Evolutionary conservation across 805 yeast species (phyloP).

Genomic region (Lachancea dasiensis): DNA sequence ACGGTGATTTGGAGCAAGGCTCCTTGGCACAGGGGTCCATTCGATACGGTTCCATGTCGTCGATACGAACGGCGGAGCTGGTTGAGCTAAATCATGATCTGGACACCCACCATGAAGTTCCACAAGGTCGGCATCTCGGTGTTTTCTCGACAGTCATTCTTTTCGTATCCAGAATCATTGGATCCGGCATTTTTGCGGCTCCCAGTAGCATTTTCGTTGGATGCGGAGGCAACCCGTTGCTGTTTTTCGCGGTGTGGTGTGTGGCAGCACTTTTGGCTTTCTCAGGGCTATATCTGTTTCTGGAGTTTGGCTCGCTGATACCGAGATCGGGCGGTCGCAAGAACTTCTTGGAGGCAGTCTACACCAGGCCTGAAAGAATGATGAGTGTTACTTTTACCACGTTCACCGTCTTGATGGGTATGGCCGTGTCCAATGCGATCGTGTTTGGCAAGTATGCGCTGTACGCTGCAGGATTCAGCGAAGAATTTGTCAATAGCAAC

Average conservation of each 20-base stretch:
- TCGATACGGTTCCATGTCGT: constrained; percentile 9
- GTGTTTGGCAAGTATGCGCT: constrained; percentile 58
- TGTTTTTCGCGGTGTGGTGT: constrained; percentile 59
- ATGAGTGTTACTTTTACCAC: constrained; percentile 46
- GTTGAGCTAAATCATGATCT: background rate
- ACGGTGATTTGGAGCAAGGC: constrained; percentile 1
- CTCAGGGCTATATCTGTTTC: constrained; percentile 58
- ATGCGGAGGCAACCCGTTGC: constrained; percentile 58
- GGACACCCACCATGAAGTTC: constrained; percentile 29
- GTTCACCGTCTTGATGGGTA: constrained; percentile 49
- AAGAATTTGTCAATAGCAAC: constrained; percentile 33
- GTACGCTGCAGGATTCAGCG: constrained; percentile 38
- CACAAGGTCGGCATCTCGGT: constrained; percentile 74
- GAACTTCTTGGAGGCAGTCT: constrained; percentile 63
- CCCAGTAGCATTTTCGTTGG: constrained; percentile 62
- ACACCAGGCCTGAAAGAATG: constrained; percentile 52
- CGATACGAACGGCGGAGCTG: constrained; percentile 5
- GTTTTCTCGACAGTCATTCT: constrained; percentile 57
- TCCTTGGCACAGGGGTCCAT: background rate
- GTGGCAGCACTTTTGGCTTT: constrained; percentile 57
- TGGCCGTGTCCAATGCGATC: constrained; percentile 48
- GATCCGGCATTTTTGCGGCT: constrained; percentile 73
- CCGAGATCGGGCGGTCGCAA: constrained; percentile 76
- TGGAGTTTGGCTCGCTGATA: constrained; percentile 64
- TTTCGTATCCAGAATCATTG: constrained; percentile 63